phyloP scores from a whole-genome alignment of 2,329 filamentous ascomycete species.

The Colletotrichum sp. region DNA sequence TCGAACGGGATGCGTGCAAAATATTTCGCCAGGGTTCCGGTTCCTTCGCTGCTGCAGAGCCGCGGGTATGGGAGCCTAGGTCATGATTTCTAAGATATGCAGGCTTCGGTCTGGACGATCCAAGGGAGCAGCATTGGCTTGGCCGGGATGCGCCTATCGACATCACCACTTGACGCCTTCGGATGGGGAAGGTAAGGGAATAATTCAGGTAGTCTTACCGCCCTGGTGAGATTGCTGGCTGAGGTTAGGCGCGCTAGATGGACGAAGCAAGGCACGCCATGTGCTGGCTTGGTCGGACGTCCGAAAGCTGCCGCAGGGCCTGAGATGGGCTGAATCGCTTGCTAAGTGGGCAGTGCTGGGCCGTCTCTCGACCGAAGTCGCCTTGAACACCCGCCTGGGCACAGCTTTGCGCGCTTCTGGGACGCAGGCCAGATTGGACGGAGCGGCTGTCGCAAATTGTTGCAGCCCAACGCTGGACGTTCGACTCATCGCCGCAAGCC shows the following conservation, averaged over 20 bases:
- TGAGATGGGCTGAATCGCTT: background rate
- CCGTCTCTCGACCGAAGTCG: background rate
- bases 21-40: background rate
- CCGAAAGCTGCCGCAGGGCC: constrained; percentile 10
- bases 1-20: background rate
- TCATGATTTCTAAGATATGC: constrained; percentile 8
- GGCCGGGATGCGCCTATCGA: background rate
- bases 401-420: background rate
- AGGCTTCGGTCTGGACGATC: constrained; percentile 4
- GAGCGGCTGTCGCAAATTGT: background rate
- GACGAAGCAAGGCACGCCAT: constrained; percentile 14
- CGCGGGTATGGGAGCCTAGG: background rate
- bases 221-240: background rate
- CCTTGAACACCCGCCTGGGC: background rate
- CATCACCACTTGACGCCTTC: background rate
- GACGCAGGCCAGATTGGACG: background rate
- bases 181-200: background rate
- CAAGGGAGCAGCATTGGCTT: constrained; percentile 4
- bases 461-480: background rate
- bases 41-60: background rate
- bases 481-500: background rate
- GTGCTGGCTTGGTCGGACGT: constrained; percentile 20
- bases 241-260: constrained; percentile 9
- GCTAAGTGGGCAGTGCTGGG: background rate
- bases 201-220: background rate